A percentile compares a stretch with the other conserved stretches of the same genome.
These are phyloP conservation scores for Coemansia sp. DNA, from an alignment of 192 early-diverging fungal species.

Conservation along the genomic window DNA sequence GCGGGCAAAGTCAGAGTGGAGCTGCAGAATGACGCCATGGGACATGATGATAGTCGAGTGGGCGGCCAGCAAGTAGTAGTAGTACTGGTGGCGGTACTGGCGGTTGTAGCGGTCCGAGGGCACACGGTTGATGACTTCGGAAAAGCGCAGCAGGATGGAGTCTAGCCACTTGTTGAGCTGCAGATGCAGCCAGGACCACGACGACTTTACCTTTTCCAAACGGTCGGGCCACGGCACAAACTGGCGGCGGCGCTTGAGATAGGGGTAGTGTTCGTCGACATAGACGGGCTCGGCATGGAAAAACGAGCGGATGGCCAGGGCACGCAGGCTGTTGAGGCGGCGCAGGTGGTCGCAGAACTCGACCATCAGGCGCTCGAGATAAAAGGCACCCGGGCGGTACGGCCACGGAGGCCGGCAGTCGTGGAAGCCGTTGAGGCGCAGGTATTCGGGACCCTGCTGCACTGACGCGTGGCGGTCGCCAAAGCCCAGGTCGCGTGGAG, in stretches of 20 bases:
- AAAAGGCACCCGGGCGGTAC: constrained; percentile 46
- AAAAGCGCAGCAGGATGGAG: constrained; percentile 46
- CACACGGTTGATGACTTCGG: constrained; percentile 46
- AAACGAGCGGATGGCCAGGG: constrained; percentile 46
- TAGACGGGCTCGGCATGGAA: constrained; percentile 45
- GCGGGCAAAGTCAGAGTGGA: constrained; percentile 39
- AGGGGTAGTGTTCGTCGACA: constrained; percentile 47
- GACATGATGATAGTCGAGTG: constrained; percentile 54
- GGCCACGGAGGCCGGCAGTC: constrained; percentile 52
- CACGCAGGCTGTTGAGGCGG: constrained; percentile 48
- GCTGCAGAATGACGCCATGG: constrained; percentile 48
- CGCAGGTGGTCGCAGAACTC: constrained; percentile 54
- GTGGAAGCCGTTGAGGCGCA: constrained; percentile 46
- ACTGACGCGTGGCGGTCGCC: constrained; percentile 37
- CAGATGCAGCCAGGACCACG: constrained; percentile 53
- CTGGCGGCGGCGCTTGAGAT: constrained; percentile 31
- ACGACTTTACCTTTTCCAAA: constrained; percentile 44
- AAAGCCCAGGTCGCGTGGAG: constrained; percentile 40
- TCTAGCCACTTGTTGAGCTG: constrained; percentile 56
- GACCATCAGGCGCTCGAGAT: constrained; percentile 53
- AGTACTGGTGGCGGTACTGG: constrained; percentile 53
- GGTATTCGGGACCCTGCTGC: constrained; percentile 31
- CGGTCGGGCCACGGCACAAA: constrained; percentile 37
- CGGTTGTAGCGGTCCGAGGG: constrained; percentile 43
- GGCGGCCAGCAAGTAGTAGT: constrained; percentile 54